A percentile compares a stretch with the other conserved stretches of the same genome.
These are phyloP conservation scores for Haplosporangium gracile DNA, from an alignment of 192 early-diverging fungal genomes.

Conservation along the genomic window DNA sequence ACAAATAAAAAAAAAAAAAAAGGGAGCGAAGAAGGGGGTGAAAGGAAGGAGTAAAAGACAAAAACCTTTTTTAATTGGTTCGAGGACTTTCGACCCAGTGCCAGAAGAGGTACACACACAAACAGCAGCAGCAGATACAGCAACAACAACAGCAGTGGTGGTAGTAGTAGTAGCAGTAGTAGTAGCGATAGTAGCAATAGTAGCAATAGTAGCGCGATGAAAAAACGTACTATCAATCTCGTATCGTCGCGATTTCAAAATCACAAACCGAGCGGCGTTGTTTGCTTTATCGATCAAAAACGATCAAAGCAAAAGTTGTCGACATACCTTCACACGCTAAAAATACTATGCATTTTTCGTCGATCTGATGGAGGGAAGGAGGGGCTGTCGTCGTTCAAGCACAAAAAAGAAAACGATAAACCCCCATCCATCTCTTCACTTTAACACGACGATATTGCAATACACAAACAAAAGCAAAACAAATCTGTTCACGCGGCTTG, in stretches of 20 bases:
- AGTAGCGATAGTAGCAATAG: too few relatives aligned
- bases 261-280: neutral
- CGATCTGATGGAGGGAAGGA: neutral
- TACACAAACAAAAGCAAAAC: too few relatives aligned
- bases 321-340: neutral
- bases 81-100: neutral
- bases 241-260: too few relatives aligned
- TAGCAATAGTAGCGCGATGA: too few relatives aligned
- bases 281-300: neutral
- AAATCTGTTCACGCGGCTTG: too few relatives aligned
- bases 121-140: too few relatives aligned
- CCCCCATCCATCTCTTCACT: neutral
- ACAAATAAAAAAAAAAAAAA: neutral
- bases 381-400: neutral
- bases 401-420: neutral
- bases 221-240: too few relatives aligned
- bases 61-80: neutral
- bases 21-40: neutral
- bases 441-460: neutral
- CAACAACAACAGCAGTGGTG: too few relatives aligned
- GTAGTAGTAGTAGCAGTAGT: too few relatives aligned
- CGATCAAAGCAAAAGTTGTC: neutral
- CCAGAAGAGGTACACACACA: neutral
- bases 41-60: neutral
- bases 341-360: neutral